Base-by-base conservation (phyloP, 2,329 filamentous ascomycete species). In the Raffaelea arxii region DNA sequence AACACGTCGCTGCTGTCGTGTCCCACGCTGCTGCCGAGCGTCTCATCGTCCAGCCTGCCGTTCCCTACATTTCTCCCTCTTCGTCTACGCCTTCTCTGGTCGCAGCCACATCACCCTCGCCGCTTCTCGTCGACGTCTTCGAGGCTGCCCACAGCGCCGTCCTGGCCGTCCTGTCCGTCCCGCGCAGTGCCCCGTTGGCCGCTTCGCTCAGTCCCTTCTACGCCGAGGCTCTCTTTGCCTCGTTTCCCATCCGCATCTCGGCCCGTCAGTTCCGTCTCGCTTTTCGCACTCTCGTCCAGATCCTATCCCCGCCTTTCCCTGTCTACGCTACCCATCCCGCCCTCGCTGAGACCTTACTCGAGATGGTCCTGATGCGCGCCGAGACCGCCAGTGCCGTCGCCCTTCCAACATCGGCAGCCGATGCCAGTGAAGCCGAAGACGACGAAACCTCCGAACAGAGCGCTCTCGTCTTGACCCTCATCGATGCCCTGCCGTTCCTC, bases 261-360 rank as follows among this genome's bases (percentile, higher is more conserved):
- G 74, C 86, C 1, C 80, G 89, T 16, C 90, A 96, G 61, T 95
- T 96, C 68, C 78, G 89, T 25, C 72, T 95, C 10, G 90, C 89
- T 11, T 90, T 94, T 70, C 86, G 84, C 60, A 91, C 87, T 2
- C 70, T 95, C 40, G 78, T 94, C 62, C 83, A 84, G 56, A 82
- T 94, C 49, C 80, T 88, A 11, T 82, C 84, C 3, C 87, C 89
- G 3, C 90, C 89, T 0, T 88, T 85, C 32, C 75, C 80, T 2
- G 75, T 94, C 36, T 80, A 84, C 27, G 80, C 78, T 41, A 74
- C 74, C 5, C 82, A 92, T 52, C 86, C 86, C 1, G 74, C 84
- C 48, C 74, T 95, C n/a, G 82, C 86, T 2, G 86, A 90, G 51
- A 83, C 81, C 1, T 67, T 95, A 1, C 71, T 94, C 12, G 89